Base-by-base conservation (phyloP, 306 rosid genomes). In the Gleditsia sinensis region DNA sequence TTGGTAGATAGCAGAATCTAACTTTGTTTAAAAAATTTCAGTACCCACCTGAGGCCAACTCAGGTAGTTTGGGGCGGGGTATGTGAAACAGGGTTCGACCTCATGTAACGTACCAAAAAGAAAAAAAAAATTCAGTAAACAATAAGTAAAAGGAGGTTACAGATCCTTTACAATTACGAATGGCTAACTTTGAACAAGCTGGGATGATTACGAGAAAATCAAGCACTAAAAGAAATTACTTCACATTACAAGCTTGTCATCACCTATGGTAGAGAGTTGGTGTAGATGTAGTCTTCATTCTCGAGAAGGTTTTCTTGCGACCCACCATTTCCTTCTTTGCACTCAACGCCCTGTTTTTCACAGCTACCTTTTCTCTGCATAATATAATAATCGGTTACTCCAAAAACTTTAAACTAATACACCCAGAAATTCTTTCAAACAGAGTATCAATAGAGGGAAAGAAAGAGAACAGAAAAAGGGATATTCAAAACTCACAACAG, bases 201-300 rank as follows among this genome's bases (percentile, higher is more conserved):
- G 9, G 28, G 50, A 46, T 7, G 0, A 33, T 66, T 32, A n/a
- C 48, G 19, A 50, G 45, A 72, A 40, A 9, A 60, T 56, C 58
- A 51, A 32, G 23, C 36, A 57, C 25, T 51, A 36, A 55, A 33
- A 33, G 24, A 43, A 63, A 45, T 39, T 19, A 51, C 12, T 58
- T 53, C 68, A 54, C 36, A 64, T 57, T 9, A 32, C 9, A 75
- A 61, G 24, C 48, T 37, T 59, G 63, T 45, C 64, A 21, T 34
- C 24, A 46, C 6, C 53, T 77, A 83, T 81, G 95, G 90, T 39
- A 87, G 58, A 76, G 91, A 87, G 74, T 87, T 88, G 74, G 87
- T 83, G 78, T 83, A 85, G 81, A 89, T 84, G 49, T 87, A 87
- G 43, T 87, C 95, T 80, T 85, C 92, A 83, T 83, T 67, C 83